Conservation (phyloP, 495 filamentous ascomycete genomes). For the Tuber umbilicatum region DNA sequence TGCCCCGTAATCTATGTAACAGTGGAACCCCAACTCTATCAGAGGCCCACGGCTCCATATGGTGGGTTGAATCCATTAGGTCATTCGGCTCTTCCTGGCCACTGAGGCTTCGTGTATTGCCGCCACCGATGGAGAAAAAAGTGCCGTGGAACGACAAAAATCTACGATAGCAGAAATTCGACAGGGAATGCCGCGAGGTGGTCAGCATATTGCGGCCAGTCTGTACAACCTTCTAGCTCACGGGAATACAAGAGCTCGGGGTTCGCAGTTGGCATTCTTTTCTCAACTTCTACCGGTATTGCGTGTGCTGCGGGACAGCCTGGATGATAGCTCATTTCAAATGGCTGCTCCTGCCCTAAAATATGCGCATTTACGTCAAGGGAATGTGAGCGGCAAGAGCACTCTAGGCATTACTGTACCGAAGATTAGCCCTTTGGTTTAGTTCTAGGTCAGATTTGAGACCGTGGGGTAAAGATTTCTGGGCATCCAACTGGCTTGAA, state of each 20-base stretch:
- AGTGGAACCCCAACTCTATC: neutral
- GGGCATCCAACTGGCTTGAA: neutral
- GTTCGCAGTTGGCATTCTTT: neutral
- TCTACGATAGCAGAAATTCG: neutral
- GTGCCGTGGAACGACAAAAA: neutral
- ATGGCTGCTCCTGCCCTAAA: neutral
- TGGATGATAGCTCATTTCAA: neutral
- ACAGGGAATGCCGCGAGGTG: neutral
- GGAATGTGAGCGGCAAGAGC: neutral
- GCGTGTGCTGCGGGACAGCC: neutral
- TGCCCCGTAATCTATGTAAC: neutral
- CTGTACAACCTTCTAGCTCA: neutral
- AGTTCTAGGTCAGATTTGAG: neutral
- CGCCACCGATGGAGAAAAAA: neutral
- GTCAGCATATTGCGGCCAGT: neutral
- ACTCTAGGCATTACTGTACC: neutral
- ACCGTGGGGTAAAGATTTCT: neutral
- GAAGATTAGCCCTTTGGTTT: neutral
- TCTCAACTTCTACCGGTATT: neutral
- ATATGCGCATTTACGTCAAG: neutral
- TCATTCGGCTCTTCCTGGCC: neutral
- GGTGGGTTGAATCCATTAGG: neutral
- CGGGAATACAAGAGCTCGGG: neutral
- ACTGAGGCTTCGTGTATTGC: neutral
- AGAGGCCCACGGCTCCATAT: neutral